phyloP scores from a whole-genome alignment of 176 grass and related monocot genomes.

The Phoenix roebelenii region DNA sequence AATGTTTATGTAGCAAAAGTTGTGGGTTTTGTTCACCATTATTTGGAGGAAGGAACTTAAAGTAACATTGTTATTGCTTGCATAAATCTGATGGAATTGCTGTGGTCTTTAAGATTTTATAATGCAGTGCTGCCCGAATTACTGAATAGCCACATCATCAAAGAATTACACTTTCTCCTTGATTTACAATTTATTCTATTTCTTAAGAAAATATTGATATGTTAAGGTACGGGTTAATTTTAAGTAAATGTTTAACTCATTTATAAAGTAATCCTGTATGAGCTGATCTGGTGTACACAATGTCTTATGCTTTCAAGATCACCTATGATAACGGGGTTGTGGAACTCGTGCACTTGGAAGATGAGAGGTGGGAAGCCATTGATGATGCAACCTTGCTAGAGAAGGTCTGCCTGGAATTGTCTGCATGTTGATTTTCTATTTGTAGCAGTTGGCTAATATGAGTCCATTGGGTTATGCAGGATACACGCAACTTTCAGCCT shows the following conservation, averaged over 20 bases:
- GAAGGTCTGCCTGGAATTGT: slow-evolving; percentile 12
- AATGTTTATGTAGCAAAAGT: too few relatives aligned
- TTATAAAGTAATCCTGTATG: neutral
- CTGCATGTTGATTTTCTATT: slow-evolving; percentile 3
- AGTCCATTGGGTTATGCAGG: slow-evolving; percentile 38
- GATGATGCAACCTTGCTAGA: slow-evolving; percentile 27
- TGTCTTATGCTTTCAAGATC: slow-evolving; percentile 12
- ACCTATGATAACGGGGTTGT: slow-evolving; percentile 34
- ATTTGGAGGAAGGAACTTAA: too few relatives aligned
- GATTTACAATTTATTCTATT: too few relatives aligned
- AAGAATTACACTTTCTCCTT: too few relatives aligned
- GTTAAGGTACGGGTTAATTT: neutral
- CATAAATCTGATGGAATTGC: too few relatives aligned
- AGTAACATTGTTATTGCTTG: too few relatives aligned
- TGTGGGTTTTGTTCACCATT: too few relatives aligned
- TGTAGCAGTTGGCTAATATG: slow-evolving; percentile 20
- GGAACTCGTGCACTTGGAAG: slow-evolving; percentile 32
- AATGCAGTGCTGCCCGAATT: too few relatives aligned
- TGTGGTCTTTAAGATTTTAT: too few relatives aligned
- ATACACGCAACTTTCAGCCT: slow-evolving; percentile 19
- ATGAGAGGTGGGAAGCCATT: slow-evolving; percentile 44
- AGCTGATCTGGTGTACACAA: slow-evolving; percentile 3
- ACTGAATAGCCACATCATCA: too few relatives aligned
- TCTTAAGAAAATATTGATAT: too few relatives aligned
- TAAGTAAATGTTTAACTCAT: neutral